Percentiles rank a stretch among this genome's conserved stretches.
These are phyloP conservation scores for Raddia distichophylla DNA, from an alignment of 176 grass and related monocot genomes.

Conservation along the genomic window DNA sequence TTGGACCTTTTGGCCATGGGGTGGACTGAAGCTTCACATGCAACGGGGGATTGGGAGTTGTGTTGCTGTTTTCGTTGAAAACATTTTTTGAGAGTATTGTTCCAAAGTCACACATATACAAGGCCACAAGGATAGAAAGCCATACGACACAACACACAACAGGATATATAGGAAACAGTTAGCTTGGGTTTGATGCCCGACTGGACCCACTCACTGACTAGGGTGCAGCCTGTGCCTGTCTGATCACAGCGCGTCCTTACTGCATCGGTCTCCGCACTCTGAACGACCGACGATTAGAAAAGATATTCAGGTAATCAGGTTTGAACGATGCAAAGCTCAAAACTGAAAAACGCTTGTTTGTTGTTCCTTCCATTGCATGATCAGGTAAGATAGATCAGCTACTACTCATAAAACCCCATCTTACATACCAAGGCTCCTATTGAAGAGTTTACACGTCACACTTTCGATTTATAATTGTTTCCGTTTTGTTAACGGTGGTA, in stretches of 20 bases:
- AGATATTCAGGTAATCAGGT: background rate
- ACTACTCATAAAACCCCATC: background rate
- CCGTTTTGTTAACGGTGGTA: background rate
- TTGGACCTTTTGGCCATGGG: background rate
- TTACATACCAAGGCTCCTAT: background rate
- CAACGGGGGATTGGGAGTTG: background rate
- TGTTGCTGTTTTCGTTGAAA: background rate
- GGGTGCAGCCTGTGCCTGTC: background rate
- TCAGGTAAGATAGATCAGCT: background rate
- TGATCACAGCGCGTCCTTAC: background rate
- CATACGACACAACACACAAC: too few species aligned
- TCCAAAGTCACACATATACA: too few species aligned
- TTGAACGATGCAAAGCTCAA: background rate
- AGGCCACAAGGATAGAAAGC: too few species aligned
- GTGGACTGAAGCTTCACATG: background rate
- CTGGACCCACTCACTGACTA: background rate
- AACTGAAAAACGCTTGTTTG: background rate
- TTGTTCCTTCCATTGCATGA: background rate
- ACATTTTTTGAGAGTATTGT: too few species aligned
- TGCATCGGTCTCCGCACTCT: conserved; percentile 18
- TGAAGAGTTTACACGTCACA: too few species aligned
- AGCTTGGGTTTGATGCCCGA: conserved; percentile 2
- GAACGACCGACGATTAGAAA: background rate
- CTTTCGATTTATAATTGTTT: background rate
- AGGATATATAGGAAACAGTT: conserved; percentile 17